Evolutionary conservation across 495 filamentous ascomycete genomes (phyloP).

Genomic region (Penicillium paradoxum): DNA sequence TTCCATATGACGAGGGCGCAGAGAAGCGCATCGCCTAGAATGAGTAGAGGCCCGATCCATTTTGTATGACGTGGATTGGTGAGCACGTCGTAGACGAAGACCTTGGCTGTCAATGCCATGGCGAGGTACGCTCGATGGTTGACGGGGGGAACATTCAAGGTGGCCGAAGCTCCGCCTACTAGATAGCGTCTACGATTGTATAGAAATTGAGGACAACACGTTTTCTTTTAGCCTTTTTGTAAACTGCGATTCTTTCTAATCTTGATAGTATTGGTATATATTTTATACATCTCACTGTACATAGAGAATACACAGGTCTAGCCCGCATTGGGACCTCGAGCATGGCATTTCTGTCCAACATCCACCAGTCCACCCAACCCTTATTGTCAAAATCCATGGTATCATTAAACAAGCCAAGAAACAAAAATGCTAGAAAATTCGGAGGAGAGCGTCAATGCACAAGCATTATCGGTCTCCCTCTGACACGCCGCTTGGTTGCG

Average conservation of each 20-base stretch:
- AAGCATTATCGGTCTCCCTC: conserved; percentile 13
- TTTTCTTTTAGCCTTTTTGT: not conserved
- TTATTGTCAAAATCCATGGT: conserved; percentile 22
- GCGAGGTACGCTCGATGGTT: conserved; percentile 8
- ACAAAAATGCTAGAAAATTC: conserved; percentile 12
- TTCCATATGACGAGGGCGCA: conserved; percentile 74
- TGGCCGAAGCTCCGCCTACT: conserved; percentile 9
- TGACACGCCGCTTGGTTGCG: conserved; percentile 5
- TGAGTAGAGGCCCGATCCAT: conserved; percentile 64
- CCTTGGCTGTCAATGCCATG: conserved; percentile 24
- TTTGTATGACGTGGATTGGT: conserved; percentile 49
- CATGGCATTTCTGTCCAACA: conserved; percentile 6
- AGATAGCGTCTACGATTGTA: not conserved
- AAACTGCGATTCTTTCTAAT: not conserved
- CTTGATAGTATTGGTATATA: not conserved
- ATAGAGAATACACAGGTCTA: conserved; percentile 8
- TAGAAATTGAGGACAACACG: not conserved
- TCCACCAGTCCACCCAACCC: conserved; percentile 7
- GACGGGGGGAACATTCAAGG: conserved; percentile 12
- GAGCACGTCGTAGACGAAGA: conserved; percentile 29
- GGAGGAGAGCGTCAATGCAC: not conserved
- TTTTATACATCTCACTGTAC: conserved; percentile 14
- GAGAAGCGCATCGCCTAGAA: conserved; percentile 69
- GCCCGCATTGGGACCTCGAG: conserved; percentile 7
- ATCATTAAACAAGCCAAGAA: conserved; percentile 24